Percentiles rank a stretch among this genome's conserved stretches.
Evolutionary conservation across 768 basidiomycete genomes (phyloP).

Genomic region (Lactifluus subvellereus): DNA sequence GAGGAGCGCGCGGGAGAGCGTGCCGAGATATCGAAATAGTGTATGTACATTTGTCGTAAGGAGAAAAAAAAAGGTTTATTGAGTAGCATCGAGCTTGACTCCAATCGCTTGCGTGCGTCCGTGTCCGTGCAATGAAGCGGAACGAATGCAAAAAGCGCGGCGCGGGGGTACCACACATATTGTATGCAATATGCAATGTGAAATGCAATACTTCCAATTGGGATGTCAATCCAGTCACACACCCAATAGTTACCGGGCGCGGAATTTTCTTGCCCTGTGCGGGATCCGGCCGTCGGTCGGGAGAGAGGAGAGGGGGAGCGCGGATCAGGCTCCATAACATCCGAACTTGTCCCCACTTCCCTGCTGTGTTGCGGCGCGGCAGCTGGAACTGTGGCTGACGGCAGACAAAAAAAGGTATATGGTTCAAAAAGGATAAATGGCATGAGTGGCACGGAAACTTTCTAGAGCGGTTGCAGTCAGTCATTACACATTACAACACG

Average conservation of each 20-base stretch:
- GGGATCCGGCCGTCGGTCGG: constrained; percentile 6
- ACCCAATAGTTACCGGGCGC: neutral
- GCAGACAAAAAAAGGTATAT: neutral
- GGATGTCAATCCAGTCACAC: neutral
- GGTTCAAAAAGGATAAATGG: constrained; percentile 18
- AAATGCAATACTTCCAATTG: neutral
- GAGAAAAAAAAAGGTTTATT: neutral
- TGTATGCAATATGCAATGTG: too few species aligned
- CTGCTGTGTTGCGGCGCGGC: constrained; percentile 11
- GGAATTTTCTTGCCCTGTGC: neutral
- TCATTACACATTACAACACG: neutral
- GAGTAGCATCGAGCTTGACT: neutral
- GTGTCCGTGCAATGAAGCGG: neutral
- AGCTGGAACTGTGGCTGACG: constrained; percentile 6
- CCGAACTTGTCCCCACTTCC: constrained; percentile 2
- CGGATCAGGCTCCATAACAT: constrained; percentile 10
- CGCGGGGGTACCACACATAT: too few species aligned
- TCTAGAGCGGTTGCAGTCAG: neutral
- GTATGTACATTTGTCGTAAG: neutral
- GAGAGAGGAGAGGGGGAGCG: constrained; percentile 3
- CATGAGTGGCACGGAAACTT: neutral
- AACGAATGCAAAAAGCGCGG: neutral
- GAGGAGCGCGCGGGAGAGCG: constrained; percentile 3
- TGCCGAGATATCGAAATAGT: constrained; percentile 8
- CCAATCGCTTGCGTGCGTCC: neutral